These are phyloP conservation scores for Exophiala calicioides DNA, from an alignment of 2,329 filamentous ascomycete species.

Conservation along the genomic window DNA sequence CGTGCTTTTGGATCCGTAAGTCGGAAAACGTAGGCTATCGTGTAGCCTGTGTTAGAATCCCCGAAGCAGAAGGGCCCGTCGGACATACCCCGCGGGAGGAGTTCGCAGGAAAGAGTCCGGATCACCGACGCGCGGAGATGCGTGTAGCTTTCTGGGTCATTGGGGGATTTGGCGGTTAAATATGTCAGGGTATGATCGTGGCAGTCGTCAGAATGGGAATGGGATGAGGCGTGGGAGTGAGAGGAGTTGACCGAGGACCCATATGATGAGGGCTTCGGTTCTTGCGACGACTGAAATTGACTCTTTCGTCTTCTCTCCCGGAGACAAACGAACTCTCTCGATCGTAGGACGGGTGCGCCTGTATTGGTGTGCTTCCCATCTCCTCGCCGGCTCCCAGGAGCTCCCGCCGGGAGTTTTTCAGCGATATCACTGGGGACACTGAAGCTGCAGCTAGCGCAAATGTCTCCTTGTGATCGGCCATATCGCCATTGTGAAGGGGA, in stretches of 20 bases:
- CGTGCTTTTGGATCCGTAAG: slow-evolving; percentile 60
- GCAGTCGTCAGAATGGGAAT: slow-evolving; percentile 32
- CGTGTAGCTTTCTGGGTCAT: slow-evolving; percentile 55
- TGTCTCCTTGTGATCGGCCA: slow-evolving; percentile 50
- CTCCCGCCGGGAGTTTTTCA: slow-evolving; percentile 54
- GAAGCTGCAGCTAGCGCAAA: slow-evolving; percentile 60
- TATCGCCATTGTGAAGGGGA: slow-evolving; percentile 34
- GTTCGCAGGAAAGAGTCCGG: slow-evolving; percentile 59
- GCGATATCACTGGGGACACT: slow-evolving; percentile 56
- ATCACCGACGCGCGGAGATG: slow-evolving; percentile 59
- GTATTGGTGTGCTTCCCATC: slow-evolving; percentile 46
- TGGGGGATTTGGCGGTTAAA: slow-evolving; percentile 58
- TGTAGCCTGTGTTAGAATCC: slow-evolving; percentile 57
- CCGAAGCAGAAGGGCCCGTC: slow-evolving; percentile 62
- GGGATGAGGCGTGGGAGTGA: slow-evolving; percentile 36
- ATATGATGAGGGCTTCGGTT: slow-evolving; percentile 36
- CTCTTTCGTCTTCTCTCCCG: slow-evolving; percentile 33
- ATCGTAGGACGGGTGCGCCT: slow-evolving; percentile 57
- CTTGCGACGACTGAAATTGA: slow-evolving; percentile 37
- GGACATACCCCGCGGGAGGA: slow-evolving; percentile 56
- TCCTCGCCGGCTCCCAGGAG: slow-evolving; percentile 52
- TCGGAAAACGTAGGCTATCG: slow-evolving; percentile 61
- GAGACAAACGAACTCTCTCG: slow-evolving; percentile 55
- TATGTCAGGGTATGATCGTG: slow-evolving; percentile 61
- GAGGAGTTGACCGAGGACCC: slow-evolving; percentile 38